Evolutionary conservation across 1,139 yeast species (phyloP).

Genomic region (Hansenula sp.): DNA sequence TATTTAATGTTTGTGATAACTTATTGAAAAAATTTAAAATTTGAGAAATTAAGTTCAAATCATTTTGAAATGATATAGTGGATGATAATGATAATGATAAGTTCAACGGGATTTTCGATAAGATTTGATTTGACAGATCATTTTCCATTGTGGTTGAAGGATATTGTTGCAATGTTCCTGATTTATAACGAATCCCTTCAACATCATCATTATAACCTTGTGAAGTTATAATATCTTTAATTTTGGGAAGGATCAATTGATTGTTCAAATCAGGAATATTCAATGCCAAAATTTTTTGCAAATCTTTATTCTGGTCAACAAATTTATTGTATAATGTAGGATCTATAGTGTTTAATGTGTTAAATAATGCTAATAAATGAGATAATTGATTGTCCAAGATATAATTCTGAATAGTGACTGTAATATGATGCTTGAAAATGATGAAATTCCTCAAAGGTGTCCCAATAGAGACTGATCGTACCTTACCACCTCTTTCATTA

Average conservation of each 20-base stretch:
- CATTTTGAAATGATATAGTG: conserved; percentile 11
- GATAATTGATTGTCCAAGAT: conserved; percentile 13
- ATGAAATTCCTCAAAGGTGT: conserved; percentile 18
- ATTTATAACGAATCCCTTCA: conserved; percentile 14
- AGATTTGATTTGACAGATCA: conserved; percentile 6
- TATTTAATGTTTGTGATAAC: conserved; percentile 13
- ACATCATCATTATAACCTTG: conserved; percentile 4
- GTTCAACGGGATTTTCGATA: conserved; percentile 17
- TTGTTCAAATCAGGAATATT: conserved; percentile 16
- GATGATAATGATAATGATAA: conserved; percentile 13
- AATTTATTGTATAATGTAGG: conserved; percentile 17
- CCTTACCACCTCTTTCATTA: conserved; percentile 17
- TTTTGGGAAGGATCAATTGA: conserved; percentile 13
- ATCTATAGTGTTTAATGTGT: conserved; percentile 18
- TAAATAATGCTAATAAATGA: conserved; percentile 17
- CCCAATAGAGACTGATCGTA: conserved; percentile 18
- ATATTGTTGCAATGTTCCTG: conserved; percentile 16
- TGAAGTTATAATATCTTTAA: conserved; percentile 12
- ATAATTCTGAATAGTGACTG: conserved; percentile 15
- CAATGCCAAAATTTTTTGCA: conserved; percentile 14
- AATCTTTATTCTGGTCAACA: conserved; percentile 7
- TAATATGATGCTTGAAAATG: conserved; percentile 19
- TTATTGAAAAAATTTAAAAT: conserved; percentile 13
- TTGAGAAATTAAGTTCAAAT: conserved; percentile 11
- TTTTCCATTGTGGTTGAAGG: conserved; percentile 6